phyloP scores from a whole-genome alignment of 495 filamentous ascomycete genomes.

The Penicillium coprophilum region DNA sequence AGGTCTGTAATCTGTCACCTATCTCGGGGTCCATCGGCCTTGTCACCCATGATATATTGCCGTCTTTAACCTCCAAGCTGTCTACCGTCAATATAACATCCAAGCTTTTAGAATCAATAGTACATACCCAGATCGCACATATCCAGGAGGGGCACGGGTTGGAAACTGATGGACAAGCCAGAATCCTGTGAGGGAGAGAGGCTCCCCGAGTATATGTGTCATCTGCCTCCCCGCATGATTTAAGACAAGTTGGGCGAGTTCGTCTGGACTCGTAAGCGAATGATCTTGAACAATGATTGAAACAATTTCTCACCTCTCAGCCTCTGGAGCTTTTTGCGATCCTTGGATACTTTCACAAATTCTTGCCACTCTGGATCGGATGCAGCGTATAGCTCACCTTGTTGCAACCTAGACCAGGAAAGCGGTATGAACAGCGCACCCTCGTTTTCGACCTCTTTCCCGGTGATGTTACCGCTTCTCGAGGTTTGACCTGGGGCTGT shows the following conservation, averaged over 20 bases:
- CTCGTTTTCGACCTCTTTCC: conserved; percentile 36
- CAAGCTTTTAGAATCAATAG: no score
- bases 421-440: conserved; percentile 63
- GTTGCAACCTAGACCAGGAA: conserved; percentile 50
- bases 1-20: conserved; percentile 35
- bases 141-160: conserved; percentile 56
- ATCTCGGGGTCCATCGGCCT: conserved; percentile 40
- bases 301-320: conserved; percentile 49
- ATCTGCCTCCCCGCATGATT: conserved; percentile 34
- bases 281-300: neutral
- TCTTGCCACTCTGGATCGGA: conserved; percentile 70
- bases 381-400: conserved; percentile 54
- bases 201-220: conserved; percentile 46
- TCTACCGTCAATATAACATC: conserved; percentile 22
- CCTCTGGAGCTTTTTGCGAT: conserved; percentile 45
- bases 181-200: conserved; percentile 45
- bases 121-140: conserved; percentile 58
- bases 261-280: conserved; percentile 38
- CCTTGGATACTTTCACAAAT: conserved; percentile 58
- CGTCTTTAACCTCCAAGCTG: conserved; percentile 54
- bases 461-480: conserved; percentile 15
- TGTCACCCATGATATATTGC: conserved; percentile 51
- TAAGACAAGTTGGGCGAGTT: conserved; percentile 50
- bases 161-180: conserved; percentile 66
- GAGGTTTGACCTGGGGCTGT: conserved; percentile 1